Evolutionary conservation across 164 flowering plant genomes (phyloP).

Genomic region (Aristolochia contorta): DNA sequence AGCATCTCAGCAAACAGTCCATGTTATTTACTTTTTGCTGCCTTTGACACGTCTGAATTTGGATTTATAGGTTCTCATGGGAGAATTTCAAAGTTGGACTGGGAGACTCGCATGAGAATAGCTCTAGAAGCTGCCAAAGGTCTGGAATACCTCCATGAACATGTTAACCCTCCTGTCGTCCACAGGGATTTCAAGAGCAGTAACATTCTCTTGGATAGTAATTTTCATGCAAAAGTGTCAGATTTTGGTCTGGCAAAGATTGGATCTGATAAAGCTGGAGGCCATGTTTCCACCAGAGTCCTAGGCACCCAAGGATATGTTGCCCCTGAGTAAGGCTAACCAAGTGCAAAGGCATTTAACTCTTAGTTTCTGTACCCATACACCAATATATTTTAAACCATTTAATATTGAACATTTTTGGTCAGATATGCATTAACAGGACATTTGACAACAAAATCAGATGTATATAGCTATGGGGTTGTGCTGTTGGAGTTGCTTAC

Average conservation of each 20-base stretch:
- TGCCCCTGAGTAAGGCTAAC: conserved; percentile 76
- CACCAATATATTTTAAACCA: no score
- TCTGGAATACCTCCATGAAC: conserved; percentile 91
- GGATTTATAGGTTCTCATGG: conserved; percentile 36
- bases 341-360: no score
- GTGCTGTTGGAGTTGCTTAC: conserved; percentile 94
- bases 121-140: conserved; percentile 97
- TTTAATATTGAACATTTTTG: neutral
- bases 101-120: conserved; percentile 84
- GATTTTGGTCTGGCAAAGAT: conserved; percentile 96
- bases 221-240: conserved; percentile 90
- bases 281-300: conserved; percentile 93
- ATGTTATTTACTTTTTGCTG: neutral
- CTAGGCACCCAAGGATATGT: conserved; percentile 95
- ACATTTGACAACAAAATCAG: conserved; percentile 93
- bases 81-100: conserved; percentile 47
- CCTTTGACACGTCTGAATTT: conserved; percentile 2
- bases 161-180: conserved; percentile 79
- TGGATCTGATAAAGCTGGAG: conserved; percentile 89
- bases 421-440: conserved; percentile 93
- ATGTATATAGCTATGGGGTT: conserved; percentile 96
- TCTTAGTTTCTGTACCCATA: neutral
- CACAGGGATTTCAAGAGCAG: conserved; percentile 97
- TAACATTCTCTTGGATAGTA: conserved; percentile 76
- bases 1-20: neutral